Base-by-base conservation (phyloP, 1,284 basidiomycete species). In the Trametes pubescens region DNA sequence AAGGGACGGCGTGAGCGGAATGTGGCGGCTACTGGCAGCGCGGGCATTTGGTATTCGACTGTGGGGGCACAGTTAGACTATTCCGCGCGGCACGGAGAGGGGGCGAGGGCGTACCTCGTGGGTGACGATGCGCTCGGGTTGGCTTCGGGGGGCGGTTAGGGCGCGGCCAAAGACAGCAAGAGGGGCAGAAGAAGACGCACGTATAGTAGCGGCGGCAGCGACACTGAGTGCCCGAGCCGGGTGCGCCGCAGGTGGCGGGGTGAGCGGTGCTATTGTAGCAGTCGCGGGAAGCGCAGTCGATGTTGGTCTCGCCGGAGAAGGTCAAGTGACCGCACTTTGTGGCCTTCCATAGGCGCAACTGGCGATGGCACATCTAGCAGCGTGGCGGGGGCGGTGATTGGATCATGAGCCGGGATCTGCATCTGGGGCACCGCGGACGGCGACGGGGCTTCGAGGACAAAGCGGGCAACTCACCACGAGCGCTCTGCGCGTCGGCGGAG, bases 291-390 rank as follows among this genome's bases (percentile, higher is more conserved):
- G 60, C 65, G 71, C 90, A 92, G 77, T 91, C 90, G 75, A 89
- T 73, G 72, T 80, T 67, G 46, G 71, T 73, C 60, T 86, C 82
- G 32, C 80, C 77, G 65, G 77, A 80, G 70, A 84, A 85, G n/a
- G 79, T 79, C 69, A 83, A 77, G 74, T 91, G 88, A 32, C 79
- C 80, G 77, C 90, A 92, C 40, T 59, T 74, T 32, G 72, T 75
- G 67, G 81, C 83, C 71, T 78, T 81, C 65, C 75, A 77, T 75
- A 90, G 85, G 70, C 77, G 80, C 71, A 91, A 82, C 62, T 78
- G 79, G 65, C 88, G 83, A 76, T 87, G 84, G 79, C 90, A 91
- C 89, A 91, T 91, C 72, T 76, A n/a, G n/a, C n/a, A n/a, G 10
- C 40, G 29, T 32, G 18, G 67, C 58, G 51, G 51, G 35, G 52